Evolutionary conservation across 768 basidiomycete genomes (phyloP), one percentile per base, ranked within the genome.

Genomic region (Hypholoma fasciculare): DNA sequence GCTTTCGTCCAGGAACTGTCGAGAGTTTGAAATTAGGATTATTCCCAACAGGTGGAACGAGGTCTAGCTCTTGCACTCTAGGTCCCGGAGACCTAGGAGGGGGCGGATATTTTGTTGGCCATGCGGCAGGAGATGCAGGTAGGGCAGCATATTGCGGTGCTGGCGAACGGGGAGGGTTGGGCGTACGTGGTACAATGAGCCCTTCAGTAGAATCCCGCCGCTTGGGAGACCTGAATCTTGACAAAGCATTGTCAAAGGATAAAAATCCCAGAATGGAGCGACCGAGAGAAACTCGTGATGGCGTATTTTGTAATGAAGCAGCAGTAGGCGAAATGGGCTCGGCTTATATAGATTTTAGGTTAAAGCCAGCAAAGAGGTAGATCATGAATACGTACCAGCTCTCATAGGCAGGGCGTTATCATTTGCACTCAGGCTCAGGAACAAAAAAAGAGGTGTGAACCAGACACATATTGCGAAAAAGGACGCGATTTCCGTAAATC

Each of bases 401-500:
- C 87, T 82, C 20, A 80, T 79, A 5, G 97, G 97, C 14, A 98
- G 81, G 2, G 96, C 93, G 66, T 98, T 94, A 70, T 99, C 97
- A 62, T 98, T 98, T 14, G 97, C 96, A 61, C 93, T 96, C 52
- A 99, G 77, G 67, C 94, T 96, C 57, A 99, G 76, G 79, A 99
- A 99, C 34, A 99, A 74, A 74, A 96, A 99, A 30, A 99, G 72
- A 2, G 97, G 97, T 7, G 90, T 84, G 27, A 90, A 82, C 91
- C 90, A 94, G n/a, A 92, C 87, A 71, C 90, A 93, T 38, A 90
- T 72, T 3, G 84, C 90, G 61, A 94, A 93, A 73, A 94, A 93
- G 8, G 91, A 88, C 16, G 90, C 87, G 57, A 91, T 89, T 67
- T 92, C 90, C 17, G 82, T 78, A 65, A 93, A 92, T 7, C 79